A percentile compares a stretch with the other conserved stretches of the same genome.
Conservation (phyloP, 2,329 filamentous ascomycete species). For the Alternaria metachromatica region DNA sequence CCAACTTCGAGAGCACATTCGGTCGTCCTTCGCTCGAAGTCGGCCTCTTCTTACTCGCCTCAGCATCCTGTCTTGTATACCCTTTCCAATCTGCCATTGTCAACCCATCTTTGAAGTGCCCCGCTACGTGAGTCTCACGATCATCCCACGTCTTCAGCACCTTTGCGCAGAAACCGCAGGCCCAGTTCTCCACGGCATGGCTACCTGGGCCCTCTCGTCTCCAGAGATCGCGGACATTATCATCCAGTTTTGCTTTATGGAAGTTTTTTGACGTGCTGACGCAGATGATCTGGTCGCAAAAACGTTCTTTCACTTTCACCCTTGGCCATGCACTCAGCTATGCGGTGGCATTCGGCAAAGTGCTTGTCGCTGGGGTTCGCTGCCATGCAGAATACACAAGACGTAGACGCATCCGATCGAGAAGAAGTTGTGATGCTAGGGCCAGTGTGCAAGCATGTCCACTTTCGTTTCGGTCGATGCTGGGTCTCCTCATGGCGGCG, state of each 20-base stretch:
- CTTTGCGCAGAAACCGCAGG: conserved; percentile 41
- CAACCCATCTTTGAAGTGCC: conserved; percentile 41
- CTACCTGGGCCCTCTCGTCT: conserved; percentile 26
- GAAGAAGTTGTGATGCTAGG: conserved; percentile 26
- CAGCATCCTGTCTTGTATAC: background rate
- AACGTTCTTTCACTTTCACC: conserved; percentile 39
- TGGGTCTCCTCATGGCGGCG: conserved; percentile 48
- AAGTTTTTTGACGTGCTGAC: conserved; percentile 46
- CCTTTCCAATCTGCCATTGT: conserved; percentile 40
- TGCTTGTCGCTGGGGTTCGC: conserved; percentile 39
- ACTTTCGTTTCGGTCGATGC: conserved; percentile 41
- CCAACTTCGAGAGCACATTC: conserved; percentile 5
- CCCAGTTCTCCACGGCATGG: conserved; percentile 27
- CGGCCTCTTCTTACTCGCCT: conserved; percentile 4
- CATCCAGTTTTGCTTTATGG: conserved; percentile 31
- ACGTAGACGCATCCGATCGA: conserved; percentile 5
- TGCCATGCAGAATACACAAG: conserved; percentile 41
- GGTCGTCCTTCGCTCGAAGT: conserved; percentile 3
- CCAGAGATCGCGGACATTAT: conserved; percentile 38
- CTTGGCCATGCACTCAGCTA: conserved; percentile 40
- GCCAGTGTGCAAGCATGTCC: conserved; percentile 42
- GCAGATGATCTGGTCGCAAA: conserved; percentile 41
- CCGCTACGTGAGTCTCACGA: conserved; percentile 41
- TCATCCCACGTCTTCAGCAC: conserved; percentile 35
- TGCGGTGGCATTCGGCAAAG: conserved; percentile 34